Base-by-base conservation (phyloP, 192 early-diverging fungal species). In the Spizellomyces punctatus region DNA sequence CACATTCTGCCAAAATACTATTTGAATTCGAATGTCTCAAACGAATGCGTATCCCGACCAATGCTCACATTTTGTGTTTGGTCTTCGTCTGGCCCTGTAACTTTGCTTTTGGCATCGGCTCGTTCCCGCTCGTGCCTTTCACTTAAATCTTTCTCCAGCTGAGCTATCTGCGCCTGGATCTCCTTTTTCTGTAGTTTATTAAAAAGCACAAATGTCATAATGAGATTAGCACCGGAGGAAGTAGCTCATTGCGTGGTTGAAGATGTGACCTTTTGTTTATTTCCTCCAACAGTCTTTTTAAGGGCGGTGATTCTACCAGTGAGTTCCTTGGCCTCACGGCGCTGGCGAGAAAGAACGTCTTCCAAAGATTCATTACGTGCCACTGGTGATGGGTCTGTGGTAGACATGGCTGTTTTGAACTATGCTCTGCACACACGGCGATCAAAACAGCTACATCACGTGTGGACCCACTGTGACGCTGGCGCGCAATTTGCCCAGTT, bases 241-340 rank as follows among this genome's bases (percentile, higher is more conserved):
- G 21, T 14, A 41, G 22, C 21, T 17, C 16, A 1, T 10, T 41
- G n/a, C 17, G 63, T 64, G 63, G 1, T 36, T 36, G 27, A 36
- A 3, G 0, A 36, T 36, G 42, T 14, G 0, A 82, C 81, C 78
- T 78, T 80, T 60, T 79, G 80, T 83, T 97, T 97, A 82, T 94
- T 88, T 52, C 89, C 90, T 50, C 91, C 69, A n/a, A 88, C 90
- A 0, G 90, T 76, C 78, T 92, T 94, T 66, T 93, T 93, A n/a
- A 97, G 78, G 1, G 62, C 82, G 0, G 88, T 93, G 19, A 91
- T 81, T 46, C 79, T 87, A 10, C 83, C 88, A 10, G 80, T 76
- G 19, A 97, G 83, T 27, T 92, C 90, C 58, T 89, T 91, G 48
- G 85, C 82, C 70, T 97, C 94, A 52, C 83, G 86, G 50, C 90